Base-by-base conservation (phyloP, 1,284 basidiomycete genomes). In the Papiliotrema fonsecae region DNA sequence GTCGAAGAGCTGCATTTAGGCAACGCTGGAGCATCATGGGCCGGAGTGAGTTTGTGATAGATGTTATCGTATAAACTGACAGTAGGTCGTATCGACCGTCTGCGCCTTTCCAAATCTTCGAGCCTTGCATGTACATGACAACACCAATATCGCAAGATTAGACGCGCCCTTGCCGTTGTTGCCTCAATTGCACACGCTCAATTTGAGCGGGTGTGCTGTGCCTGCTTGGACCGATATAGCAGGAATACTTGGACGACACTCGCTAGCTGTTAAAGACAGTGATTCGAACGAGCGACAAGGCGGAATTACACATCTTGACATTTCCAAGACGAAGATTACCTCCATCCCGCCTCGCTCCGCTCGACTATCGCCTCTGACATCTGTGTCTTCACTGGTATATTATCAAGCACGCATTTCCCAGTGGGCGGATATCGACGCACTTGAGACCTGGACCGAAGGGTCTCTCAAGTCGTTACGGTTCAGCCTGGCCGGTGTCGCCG, bases 1-100 rank as follows among this genome's bases (percentile, higher is more conserved):
- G 65, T 94, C 37, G 75, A 73, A 18, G 84, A 87, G 57, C 74
- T 96, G 35, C 81, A 86, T 47, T 72, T 96, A n/a, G 93, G 88
- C 61, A 78, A 76, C 39, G 87, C 86, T 0, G 71, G 83, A 22
- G 77, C 84, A 31, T 75, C 77, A 25, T 94, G 89, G 90, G 58
- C 63, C 31, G 83, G 87, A 57, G 81, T 87, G 31, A 49, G 72
- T 51, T 22, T 35, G 18, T 10, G 31, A 25, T n/a, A 27, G 21
- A 14, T 16, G 14, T 21, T 14, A 2, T 18, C 9, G 21, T 19
- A 27, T 18, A 25, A 3, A 35, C 42, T 31, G 32, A 47, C 47
- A 24, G 16, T 51, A 70, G 75, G 52, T 70, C 19, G 71, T 77
- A 48, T 51, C 58, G 14, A 72, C 86, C 25, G 77, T 78, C 6